These are phyloP conservation scores for Hypoxylon sp. DNA, from an alignment of 2,329 filamentous ascomycete genomes.

Conservation along the genomic window DNA sequence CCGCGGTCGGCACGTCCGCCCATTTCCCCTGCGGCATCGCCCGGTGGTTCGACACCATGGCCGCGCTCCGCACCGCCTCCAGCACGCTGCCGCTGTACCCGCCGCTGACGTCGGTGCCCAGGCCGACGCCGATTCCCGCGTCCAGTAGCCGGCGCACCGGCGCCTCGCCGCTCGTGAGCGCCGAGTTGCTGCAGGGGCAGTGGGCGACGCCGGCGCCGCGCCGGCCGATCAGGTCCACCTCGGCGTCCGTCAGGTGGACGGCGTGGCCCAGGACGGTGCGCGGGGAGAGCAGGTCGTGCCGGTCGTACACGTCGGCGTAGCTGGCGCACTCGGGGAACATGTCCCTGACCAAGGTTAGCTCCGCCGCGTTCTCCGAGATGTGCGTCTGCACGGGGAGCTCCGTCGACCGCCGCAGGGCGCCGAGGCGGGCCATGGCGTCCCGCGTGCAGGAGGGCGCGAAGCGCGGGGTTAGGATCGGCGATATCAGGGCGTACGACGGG, in stretches of 20 bases:
- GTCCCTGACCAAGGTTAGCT: conserved; percentile 76
- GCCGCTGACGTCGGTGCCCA: conserved; percentile 92
- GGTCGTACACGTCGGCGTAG: conserved; percentile 86
- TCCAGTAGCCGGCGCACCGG: conserved; percentile 80
- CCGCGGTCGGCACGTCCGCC: conserved; percentile 8
- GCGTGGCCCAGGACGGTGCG: conserved; percentile 88
- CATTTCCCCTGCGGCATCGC: conserved; percentile 62
- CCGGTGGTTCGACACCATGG: conserved; percentile 79
- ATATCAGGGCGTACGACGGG: conserved; percentile 71
- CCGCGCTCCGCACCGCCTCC: conserved; percentile 84
- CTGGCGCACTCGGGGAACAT: conserved; percentile 73
- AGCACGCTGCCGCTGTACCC: conserved; percentile 86
- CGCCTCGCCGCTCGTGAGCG: conserved; percentile 82
- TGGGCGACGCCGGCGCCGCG: conserved; percentile 78
- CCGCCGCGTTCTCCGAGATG: conserved; percentile 82
- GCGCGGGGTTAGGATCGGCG: conserved; percentile 81
- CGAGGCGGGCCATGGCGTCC: conserved; percentile 72
- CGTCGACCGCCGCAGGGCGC: conserved; percentile 70
- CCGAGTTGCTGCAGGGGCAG: conserved; percentile 88
- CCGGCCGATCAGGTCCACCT: conserved; percentile 72
- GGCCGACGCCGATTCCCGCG: conserved; percentile 79
- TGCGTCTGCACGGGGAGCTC: conserved; percentile 85
- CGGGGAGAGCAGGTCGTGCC: conserved; percentile 73
- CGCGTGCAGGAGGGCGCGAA: conserved; percentile 73
- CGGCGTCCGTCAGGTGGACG: conserved; percentile 77